These are phyloP conservation scores for Vanderwaltozyma polyspora DNA, from an alignment of 805 yeast genomes.

Conservation along the genomic window DNA sequence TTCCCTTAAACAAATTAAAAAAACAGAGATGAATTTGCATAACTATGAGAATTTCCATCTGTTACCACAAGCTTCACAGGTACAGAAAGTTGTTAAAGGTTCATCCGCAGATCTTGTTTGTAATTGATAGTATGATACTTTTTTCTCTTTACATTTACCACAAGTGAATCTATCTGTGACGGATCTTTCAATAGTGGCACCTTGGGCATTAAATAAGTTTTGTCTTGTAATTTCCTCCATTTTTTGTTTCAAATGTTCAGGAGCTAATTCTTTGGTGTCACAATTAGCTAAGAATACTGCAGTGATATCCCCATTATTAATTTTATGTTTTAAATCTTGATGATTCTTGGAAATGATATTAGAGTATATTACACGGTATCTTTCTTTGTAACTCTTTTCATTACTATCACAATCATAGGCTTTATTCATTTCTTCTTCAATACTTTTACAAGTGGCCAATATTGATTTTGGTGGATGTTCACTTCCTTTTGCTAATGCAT, in stretches of 20 bases:
- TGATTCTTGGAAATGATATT: slow-evolving; percentile 83
- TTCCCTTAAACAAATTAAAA: no score
- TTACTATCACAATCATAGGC: slow-evolving; percentile 45
- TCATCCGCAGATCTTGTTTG: slow-evolving; percentile 99
- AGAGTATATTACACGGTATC: slow-evolving; percentile 75
- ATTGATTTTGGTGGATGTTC: slow-evolving; percentile 49
- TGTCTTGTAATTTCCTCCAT: slow-evolving; percentile 76
- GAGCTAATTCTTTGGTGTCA: slow-evolving; percentile 94
- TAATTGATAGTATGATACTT: slow-evolving; percentile 93
- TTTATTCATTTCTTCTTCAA: slow-evolving; percentile 62
- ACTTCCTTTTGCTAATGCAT: slow-evolving; percentile 80
- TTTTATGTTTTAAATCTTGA: slow-evolving; percentile 65
- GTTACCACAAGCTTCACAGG: slow-evolving; percentile 95
- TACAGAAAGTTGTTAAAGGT: slow-evolving; percentile 95
- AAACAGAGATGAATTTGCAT: no score
- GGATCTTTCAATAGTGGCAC: slow-evolving; percentile 92
- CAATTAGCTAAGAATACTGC: slow-evolving; percentile 61
- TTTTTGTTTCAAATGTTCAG: slow-evolving; percentile 77
- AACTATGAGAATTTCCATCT: slow-evolving; percentile 93
- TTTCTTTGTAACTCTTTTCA: slow-evolving; percentile 54
- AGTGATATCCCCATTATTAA: slow-evolving; percentile 54
- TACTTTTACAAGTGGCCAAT: slow-evolving; percentile 50
- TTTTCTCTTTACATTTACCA: slow-evolving; percentile 95
- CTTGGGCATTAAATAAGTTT: slow-evolving; percentile 92
- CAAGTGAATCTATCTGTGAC: slow-evolving; percentile 94